These are phyloP conservation scores for Nidula niveotomentosa DNA, from an alignment of 1,284 basidiomycete species.

Conservation along the genomic window DNA sequence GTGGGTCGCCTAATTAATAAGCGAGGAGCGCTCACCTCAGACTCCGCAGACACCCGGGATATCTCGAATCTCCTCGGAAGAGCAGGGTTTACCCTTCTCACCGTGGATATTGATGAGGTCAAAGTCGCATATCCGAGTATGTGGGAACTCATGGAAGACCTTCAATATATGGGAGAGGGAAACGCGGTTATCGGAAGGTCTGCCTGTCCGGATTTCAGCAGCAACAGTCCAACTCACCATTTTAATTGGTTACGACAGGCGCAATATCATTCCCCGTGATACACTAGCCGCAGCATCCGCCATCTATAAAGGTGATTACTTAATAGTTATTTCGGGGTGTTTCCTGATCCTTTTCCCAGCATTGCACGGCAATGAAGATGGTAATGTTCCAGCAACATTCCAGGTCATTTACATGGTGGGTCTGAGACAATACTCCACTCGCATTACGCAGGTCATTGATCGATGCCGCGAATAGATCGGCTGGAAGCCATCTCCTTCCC, in stretches of 20 bases:
- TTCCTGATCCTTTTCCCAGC: slow-evolving; percentile 42
- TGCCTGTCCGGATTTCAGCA: slow-evolving; percentile 8
- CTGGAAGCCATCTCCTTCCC: slow-evolving; percentile 91
- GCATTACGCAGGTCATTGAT: background rate
- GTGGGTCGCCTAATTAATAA: slow-evolving; percentile 38
- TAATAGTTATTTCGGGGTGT: slow-evolving; percentile 4
- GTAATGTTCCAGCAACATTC: slow-evolving; percentile 91
- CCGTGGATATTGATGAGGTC: slow-evolving; percentile 95
- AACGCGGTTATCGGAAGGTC: slow-evolving; percentile 89
- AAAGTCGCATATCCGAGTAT: slow-evolving; percentile 91
- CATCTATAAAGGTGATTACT: slow-evolving; percentile 80
- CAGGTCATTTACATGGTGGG: slow-evolving; percentile 92
- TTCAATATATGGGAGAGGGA: slow-evolving; percentile 95
- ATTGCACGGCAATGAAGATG: slow-evolving; percentile 83
- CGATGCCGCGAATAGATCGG: slow-evolving; percentile 69
- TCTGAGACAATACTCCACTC: slow-evolving; percentile 5
- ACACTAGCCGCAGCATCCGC: slow-evolving; percentile 89
- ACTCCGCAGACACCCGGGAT: slow-evolving; percentile 75
- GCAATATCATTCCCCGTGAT: slow-evolving; percentile 77
- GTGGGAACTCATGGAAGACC: slow-evolving; percentile 94
- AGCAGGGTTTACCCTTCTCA: slow-evolving; percentile 93
- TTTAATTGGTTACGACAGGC: slow-evolving; percentile 34
- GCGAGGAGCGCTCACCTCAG: slow-evolving; percentile 1
- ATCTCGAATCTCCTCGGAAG: slow-evolving; percentile 90
- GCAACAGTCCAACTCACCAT: background rate